A percentile compares a stretch with the other conserved stretches of the same genome.
Conservation (phyloP, 23 red algal genomes). For the Gracilariopsis chorda region DNA sequence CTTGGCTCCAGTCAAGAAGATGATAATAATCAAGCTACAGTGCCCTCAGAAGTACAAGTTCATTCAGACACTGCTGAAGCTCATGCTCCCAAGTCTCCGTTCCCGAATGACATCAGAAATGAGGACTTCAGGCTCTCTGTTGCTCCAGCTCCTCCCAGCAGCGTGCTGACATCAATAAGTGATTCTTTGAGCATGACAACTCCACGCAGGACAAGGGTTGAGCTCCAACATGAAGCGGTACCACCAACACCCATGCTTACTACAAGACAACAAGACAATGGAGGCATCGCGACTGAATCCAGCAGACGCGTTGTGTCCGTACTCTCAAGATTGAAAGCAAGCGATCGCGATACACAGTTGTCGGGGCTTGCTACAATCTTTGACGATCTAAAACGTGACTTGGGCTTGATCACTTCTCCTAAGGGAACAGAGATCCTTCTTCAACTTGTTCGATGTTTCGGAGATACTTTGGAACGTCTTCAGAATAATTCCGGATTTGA, state of each 20-base stretch:
- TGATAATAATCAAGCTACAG: not conserved
- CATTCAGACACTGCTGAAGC: not conserved
- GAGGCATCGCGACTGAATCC: not conserved
- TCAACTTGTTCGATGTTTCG: conserved; percentile 48
- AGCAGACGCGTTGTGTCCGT: conserved; percentile 21
- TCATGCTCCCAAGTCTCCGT: conserved; percentile 7
- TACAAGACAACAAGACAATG: not conserved
- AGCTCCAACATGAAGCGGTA: conserved; percentile 6
- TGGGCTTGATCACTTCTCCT: not conserved
- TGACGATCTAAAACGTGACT: conserved; percentile 33
- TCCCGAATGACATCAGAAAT: conserved; percentile 44
- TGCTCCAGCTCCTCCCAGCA: conserved; percentile 60
- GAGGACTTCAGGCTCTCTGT: conserved; percentile 71
- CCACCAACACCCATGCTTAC: conserved; percentile 39
- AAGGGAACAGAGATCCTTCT: conserved; percentile 18
- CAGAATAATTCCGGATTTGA: conserved; percentile 2
- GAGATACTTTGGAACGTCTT: conserved; percentile 38
- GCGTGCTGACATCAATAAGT: conserved; percentile 52
- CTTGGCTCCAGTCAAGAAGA: conserved; percentile 28
- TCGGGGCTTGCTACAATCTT: conserved; percentile 58
- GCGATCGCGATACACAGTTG: conserved; percentile 38
- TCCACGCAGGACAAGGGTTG: conserved; percentile 15
- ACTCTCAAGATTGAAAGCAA: not conserved
- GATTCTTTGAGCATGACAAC: conserved; percentile 51
- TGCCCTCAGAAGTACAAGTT: not conserved